These are phyloP conservation scores for Rosa persica DNA, from an alignment of 306 rosid species.

Conservation along the genomic window DNA sequence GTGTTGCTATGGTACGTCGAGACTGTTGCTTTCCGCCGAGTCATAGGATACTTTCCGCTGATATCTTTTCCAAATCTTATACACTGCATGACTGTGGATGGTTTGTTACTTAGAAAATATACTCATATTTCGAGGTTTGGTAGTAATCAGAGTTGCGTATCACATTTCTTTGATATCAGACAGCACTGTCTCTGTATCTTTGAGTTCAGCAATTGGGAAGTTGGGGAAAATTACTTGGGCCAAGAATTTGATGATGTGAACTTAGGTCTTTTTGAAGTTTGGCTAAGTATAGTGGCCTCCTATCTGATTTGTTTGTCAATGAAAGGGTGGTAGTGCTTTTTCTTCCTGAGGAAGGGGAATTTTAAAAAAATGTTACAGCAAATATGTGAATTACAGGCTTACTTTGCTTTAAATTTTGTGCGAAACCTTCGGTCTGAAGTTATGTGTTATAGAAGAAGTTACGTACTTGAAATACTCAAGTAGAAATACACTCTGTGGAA, in stretches of 20 bases:
- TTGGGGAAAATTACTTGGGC: neutral
- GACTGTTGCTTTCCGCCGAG: neutral
- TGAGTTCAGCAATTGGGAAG: neutral
- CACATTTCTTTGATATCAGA: neutral
- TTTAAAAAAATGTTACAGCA: neutral
- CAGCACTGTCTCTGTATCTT: neutral
- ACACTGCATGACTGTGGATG: neutral
- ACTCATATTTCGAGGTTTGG: neutral
- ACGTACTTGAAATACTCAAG: neutral
- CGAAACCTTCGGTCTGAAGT: neutral
- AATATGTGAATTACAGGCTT: neutral
- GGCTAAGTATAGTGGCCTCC: neutral
- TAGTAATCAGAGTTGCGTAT: neutral
- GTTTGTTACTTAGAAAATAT: neutral
- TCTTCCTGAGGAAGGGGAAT: neutral
- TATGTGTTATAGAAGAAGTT: neutral
- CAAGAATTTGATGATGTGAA: neutral
- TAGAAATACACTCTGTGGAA: neutral
- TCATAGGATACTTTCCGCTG: neutral
- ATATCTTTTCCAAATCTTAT: neutral
- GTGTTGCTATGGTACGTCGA: neutral
- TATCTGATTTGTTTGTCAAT: neutral
- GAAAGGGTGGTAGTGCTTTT: neutral
- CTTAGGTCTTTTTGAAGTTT: neutral
- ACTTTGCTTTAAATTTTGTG: neutral